Evolutionary conservation across 108 stramenopile species (phyloP).

Genomic region (Skeletonema marinoi): DNA sequence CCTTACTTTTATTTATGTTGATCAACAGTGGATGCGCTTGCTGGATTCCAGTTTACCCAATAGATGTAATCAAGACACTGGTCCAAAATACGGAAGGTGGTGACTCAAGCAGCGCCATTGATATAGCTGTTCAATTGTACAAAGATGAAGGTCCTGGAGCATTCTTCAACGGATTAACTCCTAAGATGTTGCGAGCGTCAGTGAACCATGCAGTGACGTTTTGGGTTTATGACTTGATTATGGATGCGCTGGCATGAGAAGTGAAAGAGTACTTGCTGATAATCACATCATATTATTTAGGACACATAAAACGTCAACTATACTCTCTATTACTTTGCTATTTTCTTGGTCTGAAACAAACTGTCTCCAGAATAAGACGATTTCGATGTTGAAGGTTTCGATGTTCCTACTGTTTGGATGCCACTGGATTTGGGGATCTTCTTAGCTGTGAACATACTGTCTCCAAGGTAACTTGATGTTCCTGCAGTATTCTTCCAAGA

Average conservation of each 20-base stretch:
- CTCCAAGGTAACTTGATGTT: not conserved
- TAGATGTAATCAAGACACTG: conserved; percentile 57
- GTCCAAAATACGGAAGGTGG: conserved; percentile 44
- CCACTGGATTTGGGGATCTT: not conserved
- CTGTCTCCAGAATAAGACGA: not conserved
- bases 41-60: conserved; percentile 59
- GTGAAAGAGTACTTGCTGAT: not conserved
- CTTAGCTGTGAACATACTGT: not conserved
- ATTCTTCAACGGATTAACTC: conserved; percentile 52
- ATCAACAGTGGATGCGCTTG: conserved; percentile 35
- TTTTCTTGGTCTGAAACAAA: not conserved
- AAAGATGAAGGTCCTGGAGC: conserved; percentile 42
- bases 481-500: not conserved
- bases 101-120: conserved; percentile 21
- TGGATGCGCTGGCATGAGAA: conserved; percentile 21
- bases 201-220: conserved; percentile 62
- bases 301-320: not conserved
- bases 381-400: not conserved
- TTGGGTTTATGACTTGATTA: conserved; percentile 47
- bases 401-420: not conserved
- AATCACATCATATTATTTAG: not conserved
- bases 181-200: conserved; percentile 56
- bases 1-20: not conserved
- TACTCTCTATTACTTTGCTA: conserved; percentile 1
- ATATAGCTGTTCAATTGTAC: conserved; percentile 34